Conservation (phyloP, 768 basidiomycete genomes). For the Suillus hirtellus region DNA sequence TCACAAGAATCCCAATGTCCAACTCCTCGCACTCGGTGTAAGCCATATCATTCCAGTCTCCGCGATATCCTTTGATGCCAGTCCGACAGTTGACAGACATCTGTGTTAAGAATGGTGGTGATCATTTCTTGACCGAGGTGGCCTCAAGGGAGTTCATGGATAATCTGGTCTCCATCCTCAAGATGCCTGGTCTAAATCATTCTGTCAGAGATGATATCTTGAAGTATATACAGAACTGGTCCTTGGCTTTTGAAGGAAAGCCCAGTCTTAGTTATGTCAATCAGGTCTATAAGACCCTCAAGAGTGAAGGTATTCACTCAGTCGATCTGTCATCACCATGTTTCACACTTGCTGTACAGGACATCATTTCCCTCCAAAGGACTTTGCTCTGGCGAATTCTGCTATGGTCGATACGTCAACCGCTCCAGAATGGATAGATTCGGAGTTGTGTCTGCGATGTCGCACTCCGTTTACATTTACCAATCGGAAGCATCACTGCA, state of each 20-base stretch:
- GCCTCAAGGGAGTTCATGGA: constrained; percentile 92
- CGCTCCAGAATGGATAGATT: constrained; percentile 97
- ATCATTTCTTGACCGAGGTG: constrained; percentile 82
- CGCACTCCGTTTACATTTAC: constrained; percentile 90
- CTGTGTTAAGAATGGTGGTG: constrained; percentile 97
- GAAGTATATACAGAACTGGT: constrained; percentile 90
- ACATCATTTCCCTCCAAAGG: constrained; percentile 83
- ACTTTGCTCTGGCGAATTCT: constrained; percentile 64
- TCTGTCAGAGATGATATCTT: constrained; percentile 83
- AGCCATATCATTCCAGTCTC: constrained; percentile 28
- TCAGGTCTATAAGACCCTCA: constrained; percentile 77
- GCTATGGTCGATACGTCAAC: constrained; percentile 90
- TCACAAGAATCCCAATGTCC: constrained; percentile 96
- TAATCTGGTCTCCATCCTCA: constrained; percentile 87
- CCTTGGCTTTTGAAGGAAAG: constrained; percentile 85
- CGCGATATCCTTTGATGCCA: constrained; percentile 2
- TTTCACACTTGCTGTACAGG: constrained; percentile 41
- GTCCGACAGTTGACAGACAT: constrained; percentile 76
- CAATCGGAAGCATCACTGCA: constrained; percentile 97
- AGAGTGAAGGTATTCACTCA: constrained; percentile 60
- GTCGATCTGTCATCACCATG: neutral
- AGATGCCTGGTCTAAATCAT: constrained; percentile 70
- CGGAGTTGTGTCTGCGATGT: constrained; percentile 92
- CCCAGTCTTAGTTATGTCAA: constrained; percentile 69
- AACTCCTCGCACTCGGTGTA: constrained; percentile 83